A percentile compares a stretch with the other conserved stretches of the same genome.
Conservation (phyloP, 768 basidiomycete genomes). For the Podaxis sp. region DNA sequence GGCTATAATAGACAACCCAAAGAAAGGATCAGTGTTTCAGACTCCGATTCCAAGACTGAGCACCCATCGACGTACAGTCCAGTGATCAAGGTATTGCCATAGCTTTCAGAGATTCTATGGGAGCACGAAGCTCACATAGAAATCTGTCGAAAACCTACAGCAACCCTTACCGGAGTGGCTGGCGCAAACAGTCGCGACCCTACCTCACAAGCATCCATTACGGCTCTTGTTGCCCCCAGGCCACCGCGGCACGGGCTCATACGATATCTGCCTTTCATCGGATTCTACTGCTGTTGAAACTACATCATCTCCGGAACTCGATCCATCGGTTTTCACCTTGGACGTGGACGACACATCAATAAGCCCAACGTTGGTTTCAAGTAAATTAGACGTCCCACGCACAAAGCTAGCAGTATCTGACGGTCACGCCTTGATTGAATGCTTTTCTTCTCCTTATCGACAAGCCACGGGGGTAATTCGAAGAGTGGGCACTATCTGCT, state of each 20-base stretch:
- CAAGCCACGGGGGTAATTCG: not conserved
- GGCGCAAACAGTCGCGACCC: slow-evolving; percentile 45
- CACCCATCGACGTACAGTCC: not conserved
- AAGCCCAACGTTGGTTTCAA: slow-evolving; percentile 1
- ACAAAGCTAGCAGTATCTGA: not conserved
- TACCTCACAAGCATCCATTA: slow-evolving; percentile 47
- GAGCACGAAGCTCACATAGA: not conserved
- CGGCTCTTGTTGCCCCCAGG: slow-evolving; percentile 37
- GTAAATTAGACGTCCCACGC: not conserved
- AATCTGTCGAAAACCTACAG: slow-evolving; percentile 20
- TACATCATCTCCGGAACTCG: not conserved
- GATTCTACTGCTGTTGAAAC: slow-evolving; percentile 8
- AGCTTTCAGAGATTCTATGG: not conserved
- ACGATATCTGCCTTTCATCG: not conserved
- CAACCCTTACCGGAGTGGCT: slow-evolving; percentile 58
- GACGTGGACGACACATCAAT: not conserved
- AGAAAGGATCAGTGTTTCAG: not conserved
- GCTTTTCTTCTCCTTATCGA: not conserved
- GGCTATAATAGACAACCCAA: not conserved
- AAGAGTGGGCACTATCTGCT: not conserved
- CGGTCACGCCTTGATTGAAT: not conserved
- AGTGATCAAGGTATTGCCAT: not conserved
- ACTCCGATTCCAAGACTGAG: not conserved
- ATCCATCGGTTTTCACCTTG: not conserved
- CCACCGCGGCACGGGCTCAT: not conserved